Conservation (phyloP, 2,329 filamentous ascomycete genomes). For the Alternaria alternata region DNA sequence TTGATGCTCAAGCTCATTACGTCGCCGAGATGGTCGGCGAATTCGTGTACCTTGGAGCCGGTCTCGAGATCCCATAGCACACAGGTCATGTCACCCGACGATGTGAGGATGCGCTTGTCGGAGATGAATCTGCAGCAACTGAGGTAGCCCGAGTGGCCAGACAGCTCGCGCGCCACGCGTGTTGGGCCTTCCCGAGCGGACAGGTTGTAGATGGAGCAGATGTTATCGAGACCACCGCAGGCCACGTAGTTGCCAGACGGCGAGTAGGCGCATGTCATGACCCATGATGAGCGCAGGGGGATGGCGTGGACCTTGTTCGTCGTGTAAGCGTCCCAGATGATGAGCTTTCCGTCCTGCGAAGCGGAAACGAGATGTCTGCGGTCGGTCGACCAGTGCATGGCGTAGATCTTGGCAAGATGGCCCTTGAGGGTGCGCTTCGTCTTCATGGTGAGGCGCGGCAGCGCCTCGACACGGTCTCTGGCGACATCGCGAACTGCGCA, state of each 20-base stretch:
- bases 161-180: slow-evolving; percentile 92
- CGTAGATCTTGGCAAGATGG: slow-evolving; percentile 98
- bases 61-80: slow-evolving; percentile 99
- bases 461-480: slow-evolving; percentile 87
- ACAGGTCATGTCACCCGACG: slow-evolving; percentile 99
- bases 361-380: slow-evolving; percentile 95
- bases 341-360: slow-evolving; percentile 98
- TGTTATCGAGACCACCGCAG: slow-evolving; percentile 98
- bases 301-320: slow-evolving; percentile 99
- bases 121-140: slow-evolving; percentile 99
- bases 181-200: slow-evolving; percentile 97
- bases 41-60: slow-evolving; percentile 95
- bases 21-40: slow-evolving; percentile 96
- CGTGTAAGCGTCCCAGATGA: slow-evolving; percentile 99
- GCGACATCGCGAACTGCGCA: slow-evolving; percentile 86
- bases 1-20: slow-evolving; percentile 99
- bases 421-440: slow-evolving; percentile 96
- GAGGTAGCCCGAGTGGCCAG: slow-evolving; percentile 95
- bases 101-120: slow-evolving; percentile 95
- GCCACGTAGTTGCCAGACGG: slow-evolving; percentile 98
- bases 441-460: slow-evolving; percentile 96
- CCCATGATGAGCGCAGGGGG: slow-evolving; percentile 95
- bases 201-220: slow-evolving; percentile 99
- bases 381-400: slow-evolving; percentile 99
- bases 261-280: slow-evolving; percentile 99